phyloP scores from a whole-genome alignment of 805 yeast genomes.

The Suhomyces faveliae region DNA sequence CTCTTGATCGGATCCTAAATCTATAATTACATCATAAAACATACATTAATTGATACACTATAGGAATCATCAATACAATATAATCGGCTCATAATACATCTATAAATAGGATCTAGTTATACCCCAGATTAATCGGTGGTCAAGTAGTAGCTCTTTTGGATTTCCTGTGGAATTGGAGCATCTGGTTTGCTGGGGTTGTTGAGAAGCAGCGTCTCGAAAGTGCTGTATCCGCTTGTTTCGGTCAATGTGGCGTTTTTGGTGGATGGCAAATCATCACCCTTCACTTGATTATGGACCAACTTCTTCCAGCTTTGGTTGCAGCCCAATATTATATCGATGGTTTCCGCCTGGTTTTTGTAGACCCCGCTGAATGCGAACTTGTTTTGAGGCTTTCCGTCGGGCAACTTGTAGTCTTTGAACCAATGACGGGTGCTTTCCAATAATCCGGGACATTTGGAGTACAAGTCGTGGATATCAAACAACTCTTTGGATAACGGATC shows the following conservation, averaged over 20 bases:
- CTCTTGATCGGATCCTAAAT: no score
- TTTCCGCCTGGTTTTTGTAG: slow-evolving; percentile 82
- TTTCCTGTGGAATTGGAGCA: slow-evolving; percentile 39
- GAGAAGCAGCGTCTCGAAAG: slow-evolving; percentile 17
- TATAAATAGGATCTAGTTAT: background rate
- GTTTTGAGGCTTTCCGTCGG: slow-evolving; percentile 97
- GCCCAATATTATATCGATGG: slow-evolving; percentile 79
- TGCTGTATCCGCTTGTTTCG: slow-evolving; percentile 26
- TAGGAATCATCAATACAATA: no score
- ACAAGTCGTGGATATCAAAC: slow-evolving; percentile 89
- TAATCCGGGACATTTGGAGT: slow-evolving; percentile 84
- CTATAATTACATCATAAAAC: no score
- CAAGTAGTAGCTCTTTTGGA: slow-evolving; percentile 14
- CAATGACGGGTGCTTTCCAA: slow-evolving; percentile 93
- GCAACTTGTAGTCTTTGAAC: slow-evolving; percentile 97
- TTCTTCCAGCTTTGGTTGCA: slow-evolving; percentile 83
- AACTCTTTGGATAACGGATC: slow-evolving; percentile 89
- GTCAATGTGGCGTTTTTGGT: slow-evolving; percentile 39
- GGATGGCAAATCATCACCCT: slow-evolving; percentile 16
- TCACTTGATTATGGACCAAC: slow-evolving; percentile 61
- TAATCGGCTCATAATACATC: no score
- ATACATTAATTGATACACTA: no score
- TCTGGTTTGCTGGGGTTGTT: slow-evolving; percentile 22
- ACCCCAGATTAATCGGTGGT: slow-evolving; percentile 6
- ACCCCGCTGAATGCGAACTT: slow-evolving; percentile 96